Conservation (phyloP, 176 grass and related monocot species). For the Ensete glaucum region DNA sequence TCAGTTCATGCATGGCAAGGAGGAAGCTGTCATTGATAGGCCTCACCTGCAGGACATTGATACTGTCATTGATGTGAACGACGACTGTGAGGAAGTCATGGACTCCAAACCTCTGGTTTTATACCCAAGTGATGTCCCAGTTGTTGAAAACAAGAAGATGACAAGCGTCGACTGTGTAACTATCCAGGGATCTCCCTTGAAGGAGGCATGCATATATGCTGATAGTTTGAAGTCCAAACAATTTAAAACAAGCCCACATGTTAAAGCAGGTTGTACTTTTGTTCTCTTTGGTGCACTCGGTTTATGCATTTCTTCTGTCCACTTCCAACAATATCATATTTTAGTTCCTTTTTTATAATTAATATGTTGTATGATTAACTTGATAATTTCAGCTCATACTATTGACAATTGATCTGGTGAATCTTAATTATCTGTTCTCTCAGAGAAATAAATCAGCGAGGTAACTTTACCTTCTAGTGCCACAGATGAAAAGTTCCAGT, state of each 20-base stretch:
- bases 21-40: neutral
- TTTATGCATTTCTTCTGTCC: neutral
- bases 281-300: neutral
- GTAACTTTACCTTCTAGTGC: no score
- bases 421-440: no score
- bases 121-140: neutral
- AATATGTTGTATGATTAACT: no score
- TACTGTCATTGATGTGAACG: neutral
- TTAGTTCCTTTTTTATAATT: no score
- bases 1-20: neutral
- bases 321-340: neutral
- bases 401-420: no score
- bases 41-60: neutral
- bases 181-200: neutral
- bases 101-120: conserved; percentile 12
- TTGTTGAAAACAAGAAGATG: conserved; percentile 12
- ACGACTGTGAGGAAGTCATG: neutral
- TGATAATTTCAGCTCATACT: no score
- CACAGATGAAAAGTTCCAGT: no score
- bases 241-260: neutral
- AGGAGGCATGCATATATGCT: conserved; percentile 8
- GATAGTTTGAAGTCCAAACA: neutral
- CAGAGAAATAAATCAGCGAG: no score
- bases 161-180: neutral
- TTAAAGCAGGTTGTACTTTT: neutral